Evolutionary conservation across 2,329 filamentous ascomycete genomes (phyloP), one percentile per base, ranked within the genome.

Genomic region (Nigrospora oryzae): DNA sequence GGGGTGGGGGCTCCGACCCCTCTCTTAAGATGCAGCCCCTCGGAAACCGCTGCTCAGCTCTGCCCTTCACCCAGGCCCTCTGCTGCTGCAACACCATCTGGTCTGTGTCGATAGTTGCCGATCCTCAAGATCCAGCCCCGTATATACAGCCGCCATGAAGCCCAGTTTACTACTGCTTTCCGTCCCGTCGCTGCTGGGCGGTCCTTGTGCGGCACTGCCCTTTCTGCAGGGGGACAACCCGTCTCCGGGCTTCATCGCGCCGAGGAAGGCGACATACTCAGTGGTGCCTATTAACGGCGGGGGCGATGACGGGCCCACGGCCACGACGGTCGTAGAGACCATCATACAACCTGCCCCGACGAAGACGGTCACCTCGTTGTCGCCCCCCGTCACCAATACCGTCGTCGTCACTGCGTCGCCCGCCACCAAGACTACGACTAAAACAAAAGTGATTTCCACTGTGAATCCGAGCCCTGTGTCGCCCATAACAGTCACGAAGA

Each of bases 251-350:
- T 44, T 36, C 5, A 48, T 64, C 6, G 56, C 48, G 14, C 51
- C 63, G 15, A 57, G 62, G 36, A 28, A 28, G 23, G 62, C 63
- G 33, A 65, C 61, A 2, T 66, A 64, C 43, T 65, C 64, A 11
- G 61, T 67, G 2, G 62, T 67, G 23, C 60, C 63, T 7, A 65
- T 67, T 46, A 58, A 65, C 38, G 63, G 63, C 34, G 55, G 59
- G 37, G 49, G 50, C 33, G 42, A 38, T 16, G 42, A 44, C 16
- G 41, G 43, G 17, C 14, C 40, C 5, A 47, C 42, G 35, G 49
- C 40, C 15, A 58, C 65, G 37, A 66, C 64, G 1, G 57, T 67
- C 14, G 56, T 62, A 28, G 51, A 64, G 44, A 51, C 65, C 4
- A 54, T 65, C 13, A 52, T 59, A 30, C 53, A 56, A 11, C 57